Conservation (phyloP, 768 basidiomycete genomes). For the Boletus sp. region DNA sequence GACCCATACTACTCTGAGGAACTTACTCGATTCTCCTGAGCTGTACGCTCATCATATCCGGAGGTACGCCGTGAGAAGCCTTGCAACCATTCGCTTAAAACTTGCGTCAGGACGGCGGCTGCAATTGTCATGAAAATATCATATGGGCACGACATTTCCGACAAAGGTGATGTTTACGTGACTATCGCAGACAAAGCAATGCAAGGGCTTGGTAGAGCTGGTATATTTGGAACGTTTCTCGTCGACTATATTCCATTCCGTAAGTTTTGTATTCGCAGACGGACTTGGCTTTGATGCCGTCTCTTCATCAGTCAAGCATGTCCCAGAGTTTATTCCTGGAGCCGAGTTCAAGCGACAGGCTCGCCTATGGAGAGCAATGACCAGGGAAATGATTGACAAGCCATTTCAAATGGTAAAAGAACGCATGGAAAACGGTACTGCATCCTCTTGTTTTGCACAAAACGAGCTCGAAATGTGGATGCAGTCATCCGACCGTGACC, state of each 20-base stretch:
- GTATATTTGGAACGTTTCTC: slow-evolving; percentile 43
- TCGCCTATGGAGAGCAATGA: slow-evolving; percentile 35
- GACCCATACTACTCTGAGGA: slow-evolving; percentile 37
- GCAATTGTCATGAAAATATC: slow-evolving; percentile 41
- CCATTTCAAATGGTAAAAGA: slow-evolving; percentile 45
- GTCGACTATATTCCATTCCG: slow-evolving; percentile 38
- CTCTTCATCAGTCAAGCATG: slow-evolving; percentile 36
- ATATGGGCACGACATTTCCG: slow-evolving; percentile 40
- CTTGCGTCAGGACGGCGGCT: slow-evolving; percentile 31
- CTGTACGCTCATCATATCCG: slow-evolving; percentile 38
- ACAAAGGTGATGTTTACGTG: slow-evolving; percentile 40
- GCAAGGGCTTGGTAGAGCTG: slow-evolving; percentile 35
- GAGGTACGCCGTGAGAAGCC: slow-evolving; percentile 21
- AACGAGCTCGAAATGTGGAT: slow-evolving; percentile 37
- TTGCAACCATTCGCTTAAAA: background rate
- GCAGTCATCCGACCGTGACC: slow-evolving; percentile 14
- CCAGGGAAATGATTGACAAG: slow-evolving; percentile 32
- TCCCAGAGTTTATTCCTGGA: slow-evolving; percentile 53
- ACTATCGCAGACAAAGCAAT: slow-evolving; percentile 40
- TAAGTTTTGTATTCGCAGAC: slow-evolving; percentile 16
- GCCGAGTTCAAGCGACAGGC: slow-evolving; percentile 49
- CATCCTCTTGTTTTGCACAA: slow-evolving; percentile 45
- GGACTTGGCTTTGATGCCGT: background rate
- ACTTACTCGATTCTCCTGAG: slow-evolving; percentile 37
- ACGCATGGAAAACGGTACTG: slow-evolving; percentile 39